These are phyloP conservation scores for Teratosphaeria gauchensis DNA, from an alignment of 2,329 filamentous ascomycete genomes.

Conservation along the genomic window DNA sequence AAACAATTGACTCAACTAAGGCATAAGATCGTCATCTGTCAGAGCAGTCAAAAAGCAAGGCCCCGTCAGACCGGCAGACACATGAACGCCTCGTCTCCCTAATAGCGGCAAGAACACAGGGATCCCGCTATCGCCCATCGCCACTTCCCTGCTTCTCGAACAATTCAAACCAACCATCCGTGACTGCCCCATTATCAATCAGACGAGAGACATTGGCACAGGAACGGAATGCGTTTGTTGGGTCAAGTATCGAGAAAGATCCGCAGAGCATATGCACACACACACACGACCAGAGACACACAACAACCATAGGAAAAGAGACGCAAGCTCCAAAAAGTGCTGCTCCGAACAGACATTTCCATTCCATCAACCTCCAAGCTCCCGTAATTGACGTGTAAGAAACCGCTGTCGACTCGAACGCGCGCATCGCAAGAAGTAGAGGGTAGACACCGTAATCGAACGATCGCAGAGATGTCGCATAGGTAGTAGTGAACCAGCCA, in stretches of 20 bases:
- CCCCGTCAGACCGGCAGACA: background rate
- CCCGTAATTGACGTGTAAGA: background rate
- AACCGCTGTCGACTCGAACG: background rate
- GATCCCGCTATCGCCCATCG: background rate
- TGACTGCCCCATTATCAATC: background rate
- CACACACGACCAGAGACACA: conserved; percentile 7
- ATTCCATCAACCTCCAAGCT: background rate
- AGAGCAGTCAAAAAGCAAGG: background rate
- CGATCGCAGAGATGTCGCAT: background rate
- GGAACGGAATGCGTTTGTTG: background rate
- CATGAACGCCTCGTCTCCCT: background rate
- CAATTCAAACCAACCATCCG: background rate
- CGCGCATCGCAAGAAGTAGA: background rate
- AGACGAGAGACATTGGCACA: background rate
- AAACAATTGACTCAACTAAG: background rate
- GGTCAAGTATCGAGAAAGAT: conserved; percentile 7
- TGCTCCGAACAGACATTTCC: background rate
- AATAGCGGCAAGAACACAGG: background rate
- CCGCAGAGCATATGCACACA: conserved; percentile 16
- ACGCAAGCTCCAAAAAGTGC: background rate
- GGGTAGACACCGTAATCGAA: background rate
- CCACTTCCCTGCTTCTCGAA: background rate
- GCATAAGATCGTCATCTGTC: conserved; percentile 1
- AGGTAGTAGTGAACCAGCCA: background rate
- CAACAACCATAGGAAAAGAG: conserved; percentile 1